Evolutionary conservation across 75 land plant species (phyloP), one percentile per base, ranked within the genome.

Genomic region (Pseudotsuga menziesii): DNA sequence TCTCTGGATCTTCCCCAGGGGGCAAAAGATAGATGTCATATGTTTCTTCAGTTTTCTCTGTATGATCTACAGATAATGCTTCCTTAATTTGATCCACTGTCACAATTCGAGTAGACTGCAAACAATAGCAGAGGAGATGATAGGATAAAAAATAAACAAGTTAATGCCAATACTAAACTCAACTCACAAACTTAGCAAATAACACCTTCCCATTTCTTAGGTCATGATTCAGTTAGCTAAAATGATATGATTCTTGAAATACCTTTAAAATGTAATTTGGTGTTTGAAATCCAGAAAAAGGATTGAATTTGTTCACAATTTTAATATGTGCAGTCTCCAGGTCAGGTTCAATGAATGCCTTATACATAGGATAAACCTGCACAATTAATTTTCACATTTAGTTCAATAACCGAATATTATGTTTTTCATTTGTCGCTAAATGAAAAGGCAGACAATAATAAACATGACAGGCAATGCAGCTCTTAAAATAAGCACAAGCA

Each of bases 1-100:
- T 82, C 54, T 83, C 85, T 27, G 84, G 70, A 61, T 83, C 85
- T 81, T 83, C 85, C 59, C 84, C 85, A 55, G 85, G 85, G 26
- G 85, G 85, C 58, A 83, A 56, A 55, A 83, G 84, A 72, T 83
- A 83, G 52, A 83, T 81, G 59, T 83, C 85, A 61, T 81, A 83
- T 44, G 78, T 83, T 55, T 83, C 85, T 48, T 83, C 85, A 32
- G 72, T 76, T 26, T 73, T 78, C 35, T 69, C 84, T 25, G 66
- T 71, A 69, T 75, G 82, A 56, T 82, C 67, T 23, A n/a, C 15
- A 16, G 76, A 70, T 56, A 83, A 69, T 13, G 77, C 85, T 44
- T 26, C 64, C 73, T 75, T 79, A 26, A 83, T 82, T 82, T 83
- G 85, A 5, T 83, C 85, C 76, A 76, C 85, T 13, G 61, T 71